phyloP scores from a whole-genome alignment of 1,284 basidiomycete genomes.

The Microbotryomycetes sp. region DNA sequence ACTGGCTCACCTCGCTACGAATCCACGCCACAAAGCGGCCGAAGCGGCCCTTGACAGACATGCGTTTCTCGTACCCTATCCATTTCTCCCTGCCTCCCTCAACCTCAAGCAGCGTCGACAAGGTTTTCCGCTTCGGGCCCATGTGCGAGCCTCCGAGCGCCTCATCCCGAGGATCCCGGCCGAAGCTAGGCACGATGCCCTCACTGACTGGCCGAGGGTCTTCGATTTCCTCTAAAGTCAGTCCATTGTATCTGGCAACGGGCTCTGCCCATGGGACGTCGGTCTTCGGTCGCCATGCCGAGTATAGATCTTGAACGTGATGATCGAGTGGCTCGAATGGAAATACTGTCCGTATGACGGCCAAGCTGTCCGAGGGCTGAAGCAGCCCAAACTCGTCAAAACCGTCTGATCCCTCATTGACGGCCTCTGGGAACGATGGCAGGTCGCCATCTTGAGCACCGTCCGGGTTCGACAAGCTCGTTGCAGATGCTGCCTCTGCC shows the following conservation, averaged over 20 bases:
- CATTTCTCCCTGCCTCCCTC: background rate
- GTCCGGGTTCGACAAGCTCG: too few relatives aligned
- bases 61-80: conserved; percentile 1
- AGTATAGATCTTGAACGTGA: conserved; percentile 1
- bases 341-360: background rate
- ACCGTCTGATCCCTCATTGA: background rate
- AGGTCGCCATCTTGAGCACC: background rate
- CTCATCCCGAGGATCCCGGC: conserved; percentile 4
- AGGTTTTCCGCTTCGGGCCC: background rate
- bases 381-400: background rate
- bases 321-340: conserved; percentile 6
- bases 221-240: background rate
- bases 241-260: background rate
- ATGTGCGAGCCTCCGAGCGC: background rate
- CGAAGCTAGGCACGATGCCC: background rate
- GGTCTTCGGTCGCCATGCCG: conserved; percentile 1
- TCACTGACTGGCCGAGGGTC: background rate
- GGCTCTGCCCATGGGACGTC: background rate
- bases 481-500: background rate
- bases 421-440: background rate
- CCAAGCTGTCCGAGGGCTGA: background rate
- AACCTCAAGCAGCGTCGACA: background rate
- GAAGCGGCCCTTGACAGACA: background rate
- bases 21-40: background rate
- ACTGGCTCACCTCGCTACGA: background rate